Evolutionary conservation across 2,329 filamentous ascomycete genomes (phyloP).

Genomic region (Fusarium circinatum): DNA sequence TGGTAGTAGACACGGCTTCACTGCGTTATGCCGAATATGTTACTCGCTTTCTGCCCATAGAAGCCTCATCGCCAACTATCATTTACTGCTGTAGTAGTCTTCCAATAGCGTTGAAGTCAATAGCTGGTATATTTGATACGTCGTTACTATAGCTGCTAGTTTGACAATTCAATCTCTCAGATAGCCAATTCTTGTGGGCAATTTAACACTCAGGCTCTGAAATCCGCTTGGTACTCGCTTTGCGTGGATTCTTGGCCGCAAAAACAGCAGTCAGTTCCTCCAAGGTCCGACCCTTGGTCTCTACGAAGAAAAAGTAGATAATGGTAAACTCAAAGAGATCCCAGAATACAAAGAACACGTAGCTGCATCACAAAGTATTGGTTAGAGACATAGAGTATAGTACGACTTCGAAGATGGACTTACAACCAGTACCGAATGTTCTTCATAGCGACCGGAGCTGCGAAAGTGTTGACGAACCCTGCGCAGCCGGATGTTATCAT

Average conservation of each 20-base stretch:
- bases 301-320: not conserved
- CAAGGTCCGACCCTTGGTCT: not conserved
- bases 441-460: not conserved
- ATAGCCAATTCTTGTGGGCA: fast-evolving
- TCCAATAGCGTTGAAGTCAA: too few species aligned
- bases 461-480: not conserved
- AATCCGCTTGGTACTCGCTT: not conserved
- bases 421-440: not conserved
- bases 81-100: too few species aligned
- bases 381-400: fast-evolving
- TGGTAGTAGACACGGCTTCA: too few species aligned
- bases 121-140: too few species aligned
- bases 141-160: not conserved
- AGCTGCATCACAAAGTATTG: fast-evolving
- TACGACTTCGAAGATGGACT: not conserved
- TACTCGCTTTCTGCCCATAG: fast-evolving
- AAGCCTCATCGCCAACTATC: too few species aligned
- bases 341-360: not conserved
- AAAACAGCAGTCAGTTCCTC: not conserved
- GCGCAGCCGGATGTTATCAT: not conserved
- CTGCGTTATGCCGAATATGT: fast-evolving
- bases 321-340: not conserved
- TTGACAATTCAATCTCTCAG: fast-evolving
- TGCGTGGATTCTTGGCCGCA: not conserved
- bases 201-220: not conserved